A percentile compares a stretch with the other conserved stretches of the same genome.
These are phyloP conservation scores for Coelastrella sp. DNA, from an alignment of 139 green algal species.

Conservation along the genomic window DNA sequence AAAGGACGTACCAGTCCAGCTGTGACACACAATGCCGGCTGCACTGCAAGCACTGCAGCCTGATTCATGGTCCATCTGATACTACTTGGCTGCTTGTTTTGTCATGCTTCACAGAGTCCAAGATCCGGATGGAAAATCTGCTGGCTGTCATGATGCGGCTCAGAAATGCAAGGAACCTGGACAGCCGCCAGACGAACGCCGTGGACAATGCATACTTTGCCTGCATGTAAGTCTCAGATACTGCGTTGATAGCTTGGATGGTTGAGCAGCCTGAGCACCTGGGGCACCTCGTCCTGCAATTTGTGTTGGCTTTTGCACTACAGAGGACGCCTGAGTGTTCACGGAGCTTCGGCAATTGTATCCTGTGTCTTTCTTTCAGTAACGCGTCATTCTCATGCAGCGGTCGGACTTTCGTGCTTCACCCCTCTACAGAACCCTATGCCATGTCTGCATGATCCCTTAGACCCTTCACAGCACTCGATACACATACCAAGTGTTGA, in stretches of 20 bases:
- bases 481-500: too few relatives aligned
- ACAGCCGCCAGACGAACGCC: constrained; percentile 81
- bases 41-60: too few relatives aligned
- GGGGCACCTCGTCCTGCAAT: background rate
- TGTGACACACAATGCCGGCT: too few relatives aligned
- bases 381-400: too few relatives aligned
- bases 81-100: background rate
- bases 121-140: constrained; percentile 87
- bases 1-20: too few relatives aligned
- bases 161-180: constrained; percentile 89
- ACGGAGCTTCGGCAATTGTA: too few relatives aligned
- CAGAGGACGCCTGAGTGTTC: too few relatives aligned
- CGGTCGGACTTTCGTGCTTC: too few relatives aligned
- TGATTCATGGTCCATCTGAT: background rate
- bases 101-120: constrained; percentile 27
- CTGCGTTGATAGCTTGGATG: background rate
- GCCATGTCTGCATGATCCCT: too few relatives aligned
- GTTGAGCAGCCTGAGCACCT: background rate
- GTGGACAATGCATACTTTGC: constrained; percentile 92
- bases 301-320: background rate
- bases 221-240: background rate
- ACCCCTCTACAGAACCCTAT: too few relatives aligned
- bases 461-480: too few relatives aligned
- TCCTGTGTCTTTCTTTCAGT: too few relatives aligned
- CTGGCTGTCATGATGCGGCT: constrained; percentile 91